These are phyloP conservation scores for Cochlearia excelsa DNA, from an alignment of 345 rosid species.

Conservation along the genomic window DNA sequence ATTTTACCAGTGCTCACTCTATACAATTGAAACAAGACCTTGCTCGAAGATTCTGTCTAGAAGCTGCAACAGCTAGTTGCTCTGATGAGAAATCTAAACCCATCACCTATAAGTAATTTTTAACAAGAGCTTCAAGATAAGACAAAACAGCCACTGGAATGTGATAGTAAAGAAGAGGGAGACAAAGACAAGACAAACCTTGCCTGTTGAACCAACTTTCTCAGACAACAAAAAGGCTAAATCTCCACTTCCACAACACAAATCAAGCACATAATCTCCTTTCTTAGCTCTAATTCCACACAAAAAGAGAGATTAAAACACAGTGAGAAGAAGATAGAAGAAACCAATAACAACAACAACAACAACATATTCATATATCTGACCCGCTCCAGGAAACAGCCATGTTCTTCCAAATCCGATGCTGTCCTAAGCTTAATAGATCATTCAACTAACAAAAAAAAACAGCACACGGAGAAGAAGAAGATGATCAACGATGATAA, in stretches of 20 bases:
- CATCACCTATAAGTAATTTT: slow-evolving; percentile 44
- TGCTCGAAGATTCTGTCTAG: slow-evolving; percentile 44
- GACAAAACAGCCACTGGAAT: background rate
- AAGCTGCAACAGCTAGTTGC: slow-evolving; percentile 66
- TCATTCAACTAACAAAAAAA: slow-evolving; percentile 57
- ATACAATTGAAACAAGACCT: slow-evolving; percentile 69
- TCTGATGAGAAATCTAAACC: slow-evolving; percentile 85
- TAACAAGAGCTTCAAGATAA: slow-evolving; percentile 3
- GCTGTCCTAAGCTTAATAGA: slow-evolving; percentile 79
- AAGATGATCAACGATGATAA: background rate
- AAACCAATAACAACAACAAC: background rate
- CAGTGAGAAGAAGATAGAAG: background rate
- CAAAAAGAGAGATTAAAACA: slow-evolving; percentile 1
- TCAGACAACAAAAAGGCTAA: slow-evolving; percentile 78
- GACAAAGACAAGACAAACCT: slow-evolving; percentile 34
- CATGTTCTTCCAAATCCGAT: slow-evolving; percentile 86
- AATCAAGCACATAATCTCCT: slow-evolving; percentile 69
- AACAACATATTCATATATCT: slow-evolving; percentile 12
- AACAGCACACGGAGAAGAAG: background rate
- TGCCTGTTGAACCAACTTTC: slow-evolving; percentile 64
- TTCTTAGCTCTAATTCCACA: slow-evolving; percentile 51
- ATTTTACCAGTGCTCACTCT: slow-evolving; percentile 80
- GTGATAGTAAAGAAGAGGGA: slow-evolving; percentile 40
- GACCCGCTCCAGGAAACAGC: slow-evolving; percentile 76
- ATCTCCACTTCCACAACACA: slow-evolving; percentile 96